Percentiles rank a stretch among this genome's conserved stretches.
Conservation (phyloP, 108 stramenopile species). For the Pseudonitzschia delicatissima region DNA sequence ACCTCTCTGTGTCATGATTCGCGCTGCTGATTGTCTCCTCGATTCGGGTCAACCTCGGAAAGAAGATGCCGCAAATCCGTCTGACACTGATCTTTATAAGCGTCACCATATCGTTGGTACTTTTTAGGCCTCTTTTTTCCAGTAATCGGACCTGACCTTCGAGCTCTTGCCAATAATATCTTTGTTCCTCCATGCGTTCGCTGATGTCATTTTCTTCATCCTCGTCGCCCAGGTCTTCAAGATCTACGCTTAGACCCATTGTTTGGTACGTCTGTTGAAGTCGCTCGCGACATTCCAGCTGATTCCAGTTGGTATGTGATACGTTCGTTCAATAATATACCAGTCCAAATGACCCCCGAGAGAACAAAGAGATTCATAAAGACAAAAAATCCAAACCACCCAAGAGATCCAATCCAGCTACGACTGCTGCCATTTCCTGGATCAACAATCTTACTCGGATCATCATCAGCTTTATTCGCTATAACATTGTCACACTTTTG, state of each 20-base stretch:
- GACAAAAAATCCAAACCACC: background rate
- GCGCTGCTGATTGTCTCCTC: too few relatives aligned
- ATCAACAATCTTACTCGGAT: background rate
- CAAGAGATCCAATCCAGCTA: background rate
- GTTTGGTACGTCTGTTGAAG: background rate
- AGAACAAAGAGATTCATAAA: background rate
- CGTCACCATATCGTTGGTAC: background rate
- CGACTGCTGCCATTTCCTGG: background rate
- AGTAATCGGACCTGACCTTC: conserved; percentile 4
- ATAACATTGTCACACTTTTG: too few relatives aligned
- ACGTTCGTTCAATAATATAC: conserved; percentile 9
- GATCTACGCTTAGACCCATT: background rate
- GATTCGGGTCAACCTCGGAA: too few relatives aligned
- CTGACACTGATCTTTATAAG: background rate
- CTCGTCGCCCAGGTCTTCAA: background rate
- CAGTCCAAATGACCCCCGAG: background rate
- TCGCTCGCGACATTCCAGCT: background rate
- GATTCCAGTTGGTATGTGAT: background rate
- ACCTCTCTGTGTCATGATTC: too few relatives aligned
- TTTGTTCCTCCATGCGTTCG: background rate
- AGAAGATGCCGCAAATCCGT: background rate
- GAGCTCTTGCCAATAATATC: conserved; percentile 1
- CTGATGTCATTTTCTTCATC: background rate
- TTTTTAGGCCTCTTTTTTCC: conserved; percentile 12
- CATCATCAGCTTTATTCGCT: background rate